Evolutionary conservation across 1,284 basidiomycete genomes (phyloP).

Genomic region (Exobasidium cylindrosporum): DNA sequence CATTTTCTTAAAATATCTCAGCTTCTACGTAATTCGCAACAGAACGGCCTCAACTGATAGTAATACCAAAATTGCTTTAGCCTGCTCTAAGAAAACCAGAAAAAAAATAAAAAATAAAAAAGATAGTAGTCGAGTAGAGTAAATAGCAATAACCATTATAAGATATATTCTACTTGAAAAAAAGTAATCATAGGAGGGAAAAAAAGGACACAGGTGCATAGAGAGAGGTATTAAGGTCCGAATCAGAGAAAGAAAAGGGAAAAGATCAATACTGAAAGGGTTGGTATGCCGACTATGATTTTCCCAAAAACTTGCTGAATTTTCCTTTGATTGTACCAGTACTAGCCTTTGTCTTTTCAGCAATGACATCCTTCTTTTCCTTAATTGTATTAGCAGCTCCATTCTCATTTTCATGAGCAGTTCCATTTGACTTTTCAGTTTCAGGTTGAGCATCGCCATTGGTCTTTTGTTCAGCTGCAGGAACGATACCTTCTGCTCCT

Average conservation of each 20-base stretch:
- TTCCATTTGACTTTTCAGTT: constrained; percentile 10
- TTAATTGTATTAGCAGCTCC: constrained; percentile 35
- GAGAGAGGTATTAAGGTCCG: background rate
- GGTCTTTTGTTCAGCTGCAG: background rate
- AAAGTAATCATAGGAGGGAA: background rate
- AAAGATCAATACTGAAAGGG: background rate
- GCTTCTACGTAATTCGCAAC: too few species aligned
- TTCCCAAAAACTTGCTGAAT: background rate
- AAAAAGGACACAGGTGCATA: background rate
- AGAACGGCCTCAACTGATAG: too few species aligned
- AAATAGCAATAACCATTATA: too few species aligned
- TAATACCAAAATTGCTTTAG: too few species aligned
- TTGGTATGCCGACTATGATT: background rate
- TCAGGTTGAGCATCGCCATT: constrained; percentile 17
- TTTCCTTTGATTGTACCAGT: background rate
- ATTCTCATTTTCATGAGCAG: constrained; percentile 16
- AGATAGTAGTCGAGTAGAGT: too few species aligned
- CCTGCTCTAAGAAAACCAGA: too few species aligned
- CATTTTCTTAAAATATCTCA: too few species aligned
- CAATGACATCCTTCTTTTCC: constrained; percentile 15
- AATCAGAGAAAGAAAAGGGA: background rate
- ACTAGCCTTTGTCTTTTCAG: constrained; percentile 21
- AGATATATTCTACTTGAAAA: background rate
- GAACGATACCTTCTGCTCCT: constrained; percentile 6
- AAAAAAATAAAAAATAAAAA: too few species aligned